Percentiles rank a stretch among this genome's conserved stretches.
Conservation (phyloP, 2,329 filamentous ascomycete genomes). For the Ceratocystis ficicola region DNA sequence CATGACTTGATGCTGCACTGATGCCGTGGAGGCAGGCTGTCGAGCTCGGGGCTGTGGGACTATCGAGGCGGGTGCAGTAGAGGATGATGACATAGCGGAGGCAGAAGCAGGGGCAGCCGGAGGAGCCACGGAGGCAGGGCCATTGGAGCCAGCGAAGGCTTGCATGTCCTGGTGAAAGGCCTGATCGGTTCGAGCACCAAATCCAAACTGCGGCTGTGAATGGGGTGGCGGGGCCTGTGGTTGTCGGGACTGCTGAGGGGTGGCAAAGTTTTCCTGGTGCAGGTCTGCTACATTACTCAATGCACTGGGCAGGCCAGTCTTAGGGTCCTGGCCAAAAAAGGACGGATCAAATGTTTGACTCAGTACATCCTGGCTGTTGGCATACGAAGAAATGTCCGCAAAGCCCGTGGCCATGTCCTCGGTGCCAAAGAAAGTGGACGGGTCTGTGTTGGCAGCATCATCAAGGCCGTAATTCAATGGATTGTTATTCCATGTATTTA, state of each 20-base stretch:
- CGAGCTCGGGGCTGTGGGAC: neutral
- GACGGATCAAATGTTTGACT: conserved; percentile 13
- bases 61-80: neutral
- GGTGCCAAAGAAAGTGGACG: neutral
- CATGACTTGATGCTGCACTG: conserved; percentile 15
- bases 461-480: conserved; percentile 11
- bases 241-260: neutral
- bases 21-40: neutral
- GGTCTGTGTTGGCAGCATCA: neutral
- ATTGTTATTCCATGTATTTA: conserved; percentile 2
- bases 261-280: conserved; percentile 13
- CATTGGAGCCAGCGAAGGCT: neutral
- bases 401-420: conserved; percentile 3
- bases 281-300: conserved; percentile 17
- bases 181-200: conserved; percentile 3
- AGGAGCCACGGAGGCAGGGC: neutral
- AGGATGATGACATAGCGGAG: neutral
- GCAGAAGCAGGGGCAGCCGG: neutral
- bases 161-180: conserved; percentile 12
- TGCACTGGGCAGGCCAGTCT: conserved; percentile 10
- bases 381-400: neutral
- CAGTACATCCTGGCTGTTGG: neutral
- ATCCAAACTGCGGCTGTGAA: neutral
- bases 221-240: neutral
- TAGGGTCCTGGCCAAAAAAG: conserved; percentile 16